Conservation (phyloP, 2,329 filamentous ascomycete genomes). For the Sclerotinia borealis region DNA sequence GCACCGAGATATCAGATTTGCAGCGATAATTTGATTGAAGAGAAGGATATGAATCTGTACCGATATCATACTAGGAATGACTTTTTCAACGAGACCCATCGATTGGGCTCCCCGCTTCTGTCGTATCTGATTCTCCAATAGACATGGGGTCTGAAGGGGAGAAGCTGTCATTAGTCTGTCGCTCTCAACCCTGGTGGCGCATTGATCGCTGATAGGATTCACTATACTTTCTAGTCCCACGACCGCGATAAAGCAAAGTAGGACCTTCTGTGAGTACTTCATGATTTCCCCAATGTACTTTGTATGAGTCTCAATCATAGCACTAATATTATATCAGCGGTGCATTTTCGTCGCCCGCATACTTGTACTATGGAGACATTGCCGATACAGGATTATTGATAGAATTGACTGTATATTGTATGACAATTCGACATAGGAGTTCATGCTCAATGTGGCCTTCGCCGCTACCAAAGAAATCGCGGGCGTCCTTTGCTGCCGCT, state of each 20-base stretch:
- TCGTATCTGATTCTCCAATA: not conserved
- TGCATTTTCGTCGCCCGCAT: not conserved
- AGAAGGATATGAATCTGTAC: not conserved
- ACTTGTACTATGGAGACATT: not conserved
- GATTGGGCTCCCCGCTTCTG: not conserved
- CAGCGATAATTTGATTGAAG: not conserved
- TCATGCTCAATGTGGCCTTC: not conserved
- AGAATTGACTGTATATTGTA: not conserved
- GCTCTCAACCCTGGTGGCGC: not conserved
- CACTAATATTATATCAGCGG: not conserved
- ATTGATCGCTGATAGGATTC: not conserved
- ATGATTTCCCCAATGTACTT: not conserved
- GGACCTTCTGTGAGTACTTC: not conserved
- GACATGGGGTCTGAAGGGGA: too few relatives aligned
- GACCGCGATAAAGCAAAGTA: not conserved
- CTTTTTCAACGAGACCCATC: not conserved
- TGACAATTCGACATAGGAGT: not conserved
- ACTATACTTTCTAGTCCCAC: too few relatives aligned
- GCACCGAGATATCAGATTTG: not conserved
- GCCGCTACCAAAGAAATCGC: not conserved
- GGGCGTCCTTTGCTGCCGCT: not conserved
- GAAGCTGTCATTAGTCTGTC: not conserved
- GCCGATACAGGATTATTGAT: not conserved
- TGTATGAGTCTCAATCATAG: not conserved
- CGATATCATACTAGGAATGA: not conserved